Base-by-base conservation (phyloP, 441 rosid species). In the Eutrema salsugineum region DNA sequence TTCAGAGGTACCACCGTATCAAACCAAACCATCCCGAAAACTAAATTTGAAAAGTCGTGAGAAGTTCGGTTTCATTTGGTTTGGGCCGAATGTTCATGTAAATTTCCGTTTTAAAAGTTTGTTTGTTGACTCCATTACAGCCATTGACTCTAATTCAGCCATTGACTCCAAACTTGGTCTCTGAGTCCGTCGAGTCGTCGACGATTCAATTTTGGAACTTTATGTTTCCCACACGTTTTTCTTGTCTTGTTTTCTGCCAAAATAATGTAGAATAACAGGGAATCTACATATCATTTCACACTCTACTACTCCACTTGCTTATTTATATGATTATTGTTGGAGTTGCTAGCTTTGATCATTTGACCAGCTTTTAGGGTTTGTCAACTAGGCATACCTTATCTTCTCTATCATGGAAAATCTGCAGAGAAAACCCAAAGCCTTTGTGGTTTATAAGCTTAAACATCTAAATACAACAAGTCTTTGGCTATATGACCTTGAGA, bases 401-500 rank as follows among this genome's bases (percentile, higher is more conserved):
- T 48, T 49, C 54, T 48, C 30, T 20, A 10, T 10, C 30, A 1
- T 49, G 3, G 76, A 8, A 72, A 51, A 51, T 80, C 78, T 8
- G 58, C 38, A 30, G 9, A 53, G 38, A 8, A 28, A 56, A 17
- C 14, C 8, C 27, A 16, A 16, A n/a, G 35, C 8, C 14, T 50
- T 51, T 15, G 38, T n/a, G 39, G 14, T 20, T 54, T 54, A 46
- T 1, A 56, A 10, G 11, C 15, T 54, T 15, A 11, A 19, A 36
- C 46, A 57, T 36, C 46, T 36, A 36, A 58, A 58, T 6, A 58
- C 6, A 57, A 24, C 4, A 35, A 43, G 68, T 47, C 14, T 58
- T 58, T 30, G 14, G 87, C 59, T 65, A 65, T 76, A 63, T 43
- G 44, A 38, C 4, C n/a, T 19, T 36, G 27, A 36, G 44, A 57